Conservation (phyloP, 2,329 filamentous ascomycete genomes). For the Stylonectria norvegica region DNA sequence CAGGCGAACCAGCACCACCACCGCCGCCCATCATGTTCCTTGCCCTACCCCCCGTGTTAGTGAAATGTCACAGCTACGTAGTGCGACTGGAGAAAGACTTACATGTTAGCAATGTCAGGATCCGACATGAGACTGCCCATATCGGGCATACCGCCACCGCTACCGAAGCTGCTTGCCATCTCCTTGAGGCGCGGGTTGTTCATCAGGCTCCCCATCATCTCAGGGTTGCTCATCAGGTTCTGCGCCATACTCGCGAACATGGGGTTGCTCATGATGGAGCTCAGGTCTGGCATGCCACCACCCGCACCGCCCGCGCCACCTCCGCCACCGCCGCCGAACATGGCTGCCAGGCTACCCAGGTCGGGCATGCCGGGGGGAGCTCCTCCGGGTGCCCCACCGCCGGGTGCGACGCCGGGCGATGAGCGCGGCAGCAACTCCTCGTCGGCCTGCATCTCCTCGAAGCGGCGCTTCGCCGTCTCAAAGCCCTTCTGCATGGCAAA, state of each 20-base stretch:
- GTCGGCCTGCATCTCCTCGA: conserved; percentile 70
- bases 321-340: conserved; percentile 65
- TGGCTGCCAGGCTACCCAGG: conserved; percentile 65
- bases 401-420: conserved; percentile 49
- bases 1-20: conserved; percentile 22
- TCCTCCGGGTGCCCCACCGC: conserved; percentile 47
- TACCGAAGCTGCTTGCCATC: conserved; percentile 78
- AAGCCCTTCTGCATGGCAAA: conserved; percentile 97
- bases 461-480: conserved; percentile 85
- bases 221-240: conserved; percentile 95
- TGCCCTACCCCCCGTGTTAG: too few species aligned
- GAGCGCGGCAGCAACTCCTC: conserved; percentile 41
- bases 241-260: conserved; percentile 98
- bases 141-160: conserved; percentile 85
- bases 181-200: conserved; percentile 83
- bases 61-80: background rate
- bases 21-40: conserved; percentile 46
- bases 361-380: conserved; percentile 66
- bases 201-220: conserved; percentile 89
- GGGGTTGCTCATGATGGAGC: conserved; percentile 89
- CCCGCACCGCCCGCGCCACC: conserved; percentile 58
- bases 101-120: conserved; percentile 90
- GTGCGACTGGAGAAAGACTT: conserved; percentile 41
- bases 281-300: conserved; percentile 84
- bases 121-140: conserved; percentile 84